phyloP scores from a whole-genome alignment of 2,329 filamentous ascomycete genomes.

The Aspergillus caelatus region DNA sequence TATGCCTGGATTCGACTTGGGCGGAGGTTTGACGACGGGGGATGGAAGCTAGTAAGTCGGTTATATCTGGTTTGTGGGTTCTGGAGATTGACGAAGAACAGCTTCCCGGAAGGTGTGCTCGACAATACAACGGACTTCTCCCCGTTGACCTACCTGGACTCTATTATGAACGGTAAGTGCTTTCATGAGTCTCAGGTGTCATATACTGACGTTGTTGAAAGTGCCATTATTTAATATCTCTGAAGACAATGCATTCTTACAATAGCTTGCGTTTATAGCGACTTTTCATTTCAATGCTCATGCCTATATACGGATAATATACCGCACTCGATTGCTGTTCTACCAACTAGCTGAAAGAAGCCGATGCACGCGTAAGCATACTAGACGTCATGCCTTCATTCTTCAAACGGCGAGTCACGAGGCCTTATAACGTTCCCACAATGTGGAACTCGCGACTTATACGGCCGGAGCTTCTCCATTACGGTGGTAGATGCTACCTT shows the following conservation, averaged over 20 bases:
- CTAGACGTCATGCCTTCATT: not conserved
- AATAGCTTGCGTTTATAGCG: not conserved
- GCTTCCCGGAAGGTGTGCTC: conserved; percentile 15
- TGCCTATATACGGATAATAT: not conserved
- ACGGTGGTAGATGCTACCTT: not conserved
- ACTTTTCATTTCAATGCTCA: not conserved
- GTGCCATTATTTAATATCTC: conserved; percentile 29
- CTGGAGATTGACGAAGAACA: conserved; percentile 3
- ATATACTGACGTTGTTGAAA: not conserved
- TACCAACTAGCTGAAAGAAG: not conserved
- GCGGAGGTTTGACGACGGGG: not conserved
- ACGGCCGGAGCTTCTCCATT: not conserved
- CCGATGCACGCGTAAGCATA: not conserved
- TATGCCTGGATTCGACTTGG: conserved; percentile 1
- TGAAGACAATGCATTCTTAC: conserved; percentile 11
- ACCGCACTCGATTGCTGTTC: not conserved
- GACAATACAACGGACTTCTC: conserved; percentile 24
- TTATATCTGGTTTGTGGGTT: not conserved
- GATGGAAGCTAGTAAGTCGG: conserved; percentile 17
- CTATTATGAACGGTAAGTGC: conserved; percentile 32
- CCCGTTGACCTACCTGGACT: conserved; percentile 31
- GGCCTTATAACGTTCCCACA: not conserved
- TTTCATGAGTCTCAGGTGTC: accelerated
- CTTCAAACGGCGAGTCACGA: not conserved
- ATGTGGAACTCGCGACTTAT: not conserved